Evolutionary conservation across 352 stramenopile species (phyloP), one percentile per base, ranked within the genome.

Genomic region (Thalassiosira exigua): DNA sequence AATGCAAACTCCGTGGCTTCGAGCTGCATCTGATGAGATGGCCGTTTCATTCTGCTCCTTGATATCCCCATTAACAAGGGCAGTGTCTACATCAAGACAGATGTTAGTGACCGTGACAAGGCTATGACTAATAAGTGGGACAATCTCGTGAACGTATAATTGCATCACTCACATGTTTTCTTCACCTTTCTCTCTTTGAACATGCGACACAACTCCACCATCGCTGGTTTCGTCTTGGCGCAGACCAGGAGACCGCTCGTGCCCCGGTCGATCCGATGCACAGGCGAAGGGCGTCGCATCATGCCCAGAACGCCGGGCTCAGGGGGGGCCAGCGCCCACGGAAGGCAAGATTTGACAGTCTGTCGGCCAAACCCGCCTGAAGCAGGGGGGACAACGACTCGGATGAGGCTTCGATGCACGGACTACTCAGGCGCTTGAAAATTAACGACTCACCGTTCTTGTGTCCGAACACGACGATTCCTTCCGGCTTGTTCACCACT

Each of bases 171-270:
- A n/a, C n/a, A n/a, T n/a, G n/a, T 88, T 59, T 94, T 94, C 65
- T 89, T 84, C n/a, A 92, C 69, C 48, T 64, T 79, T 30, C 87
- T 67, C 24, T 91, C 67, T 44, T 75, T 75, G 73, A 94, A 94
- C 68, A 84, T 64, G 27, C 60, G 41, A 1, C 57, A 83, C 4
- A 92, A 56, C 57, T 85, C 30, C 14, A 85, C 52, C 75, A 89
- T 84, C 1, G 87, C 82, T 9, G 73, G 73, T 66, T 87, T 91
- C 9, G 89, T 94, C 75, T 94, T 94, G n/a, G 87, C 87, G 41
- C 87, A 58, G 21, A 91, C 46, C 11, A 94, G 51, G 22, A 94
- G 58, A n/a, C 89, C 89, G 57, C 32, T 78, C 7, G 89, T 94
- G 26, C 80, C 69, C 62, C 87, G 89, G 70, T 93, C 89, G 11